These are phyloP conservation scores for Coniosporium apollinis DNA, from an alignment of 495 filamentous ascomycete genomes.

Conservation along the genomic window DNA sequence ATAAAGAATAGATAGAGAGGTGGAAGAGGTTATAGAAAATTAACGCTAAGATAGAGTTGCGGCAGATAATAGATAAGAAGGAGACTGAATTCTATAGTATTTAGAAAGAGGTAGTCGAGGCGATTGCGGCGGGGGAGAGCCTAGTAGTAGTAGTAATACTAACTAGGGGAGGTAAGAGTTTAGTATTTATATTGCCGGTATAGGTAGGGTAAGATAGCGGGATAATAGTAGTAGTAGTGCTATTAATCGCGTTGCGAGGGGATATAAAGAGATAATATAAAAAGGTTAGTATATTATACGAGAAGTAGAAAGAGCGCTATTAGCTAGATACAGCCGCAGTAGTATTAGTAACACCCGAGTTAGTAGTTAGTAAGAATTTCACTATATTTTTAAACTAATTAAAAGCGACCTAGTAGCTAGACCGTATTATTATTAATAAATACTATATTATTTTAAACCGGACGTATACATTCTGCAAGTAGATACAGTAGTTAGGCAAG, in stretches of 20 bases:
- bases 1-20: no score
- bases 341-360: conserved; percentile 3
- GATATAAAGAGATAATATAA: conserved; percentile 2
- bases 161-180: conserved; percentile 4
- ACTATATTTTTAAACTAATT: not conserved
- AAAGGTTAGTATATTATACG: not conserved
- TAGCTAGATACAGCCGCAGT: not conserved
- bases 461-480: not conserved
- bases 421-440: conserved; percentile 5
- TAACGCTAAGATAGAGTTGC: not conserved
- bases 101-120: not conserved
- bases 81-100: not conserved
- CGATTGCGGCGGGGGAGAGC: conserved; percentile 1
- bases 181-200: conserved; percentile 4
- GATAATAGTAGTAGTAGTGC: conserved; percentile 3
- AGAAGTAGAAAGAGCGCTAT: not conserved
- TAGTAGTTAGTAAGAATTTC: not conserved
- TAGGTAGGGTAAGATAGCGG: not conserved
- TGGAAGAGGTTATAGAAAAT: not conserved
- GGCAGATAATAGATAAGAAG: not conserved
- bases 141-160: not conserved
- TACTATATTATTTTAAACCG: conserved; percentile 1
- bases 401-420: not conserved
- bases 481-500: conserved; percentile 1
- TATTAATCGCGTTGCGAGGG: conserved; percentile 1